A percentile compares a stretch with the other conserved stretches of the same genome.
Conservation (phyloP, 1,139 yeast species). For the Zygoascus hellenicus region DNA sequence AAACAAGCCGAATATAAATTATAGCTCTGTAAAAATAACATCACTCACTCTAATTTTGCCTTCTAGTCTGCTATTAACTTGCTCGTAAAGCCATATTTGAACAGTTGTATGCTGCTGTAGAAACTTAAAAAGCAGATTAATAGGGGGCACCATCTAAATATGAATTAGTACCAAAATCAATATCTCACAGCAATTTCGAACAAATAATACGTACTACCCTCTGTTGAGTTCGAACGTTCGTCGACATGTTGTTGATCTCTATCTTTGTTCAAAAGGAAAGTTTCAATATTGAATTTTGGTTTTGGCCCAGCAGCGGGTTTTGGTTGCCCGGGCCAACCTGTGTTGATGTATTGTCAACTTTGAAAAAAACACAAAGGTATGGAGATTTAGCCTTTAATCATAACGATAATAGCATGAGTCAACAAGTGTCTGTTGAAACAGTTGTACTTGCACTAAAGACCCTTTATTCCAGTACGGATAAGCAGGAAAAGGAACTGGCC, state of each 20-base stretch:
- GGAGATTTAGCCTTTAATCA: neutral
- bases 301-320: too few relatives aligned
- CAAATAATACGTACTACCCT: constrained; percentile 33
- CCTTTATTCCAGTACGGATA: constrained; percentile 52
- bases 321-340: too few relatives aligned
- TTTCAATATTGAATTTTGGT: neutral
- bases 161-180: constrained; percentile 10
- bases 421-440: constrained; percentile 9
- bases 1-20: neutral
- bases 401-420: neutral
- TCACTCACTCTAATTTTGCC: constrained; percentile 55
- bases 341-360: too few relatives aligned
- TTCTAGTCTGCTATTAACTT: constrained; percentile 66
- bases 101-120: constrained; percentile 78
- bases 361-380: neutral
- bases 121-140: constrained; percentile 80
- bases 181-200: neutral
- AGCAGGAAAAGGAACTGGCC: constrained; percentile 53
- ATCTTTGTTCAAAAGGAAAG: neutral
- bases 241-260: constrained; percentile 4
- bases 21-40: neutral
- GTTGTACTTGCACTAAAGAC: constrained; percentile 50
- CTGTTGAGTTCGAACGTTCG: constrained; percentile 32
- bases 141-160: constrained; percentile 69
- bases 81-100: constrained; percentile 85